Base-by-base conservation (phyloP, 495 filamentous ascomycete genomes). In the Pseudoneurospora amorphoporcata region DNA sequence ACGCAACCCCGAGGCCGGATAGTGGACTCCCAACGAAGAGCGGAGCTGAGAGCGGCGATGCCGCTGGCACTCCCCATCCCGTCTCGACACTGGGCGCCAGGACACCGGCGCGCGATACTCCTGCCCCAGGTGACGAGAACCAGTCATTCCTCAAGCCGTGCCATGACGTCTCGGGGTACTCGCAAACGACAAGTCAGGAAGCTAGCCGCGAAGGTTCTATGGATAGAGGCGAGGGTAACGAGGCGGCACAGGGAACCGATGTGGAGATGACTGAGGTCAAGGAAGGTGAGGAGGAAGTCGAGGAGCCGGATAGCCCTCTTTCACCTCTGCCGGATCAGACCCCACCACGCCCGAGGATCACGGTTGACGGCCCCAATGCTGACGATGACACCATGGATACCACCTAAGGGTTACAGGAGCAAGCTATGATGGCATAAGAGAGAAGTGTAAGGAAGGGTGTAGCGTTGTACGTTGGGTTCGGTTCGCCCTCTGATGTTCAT, bases 361-460 rank as follows among this genome's bases (percentile, higher is more conserved):
- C 81, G 41, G 80, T 89, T 17, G 86, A 88, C 23, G 86, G 86
- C 43, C 84, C 86, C 1, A 76, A 74, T 29, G 78, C 72, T 10
- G 76, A 76, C 70, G 84, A 80, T 4, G 90, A 92, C 76, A 86
- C 83, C 72, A 94, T 94, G 92, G 92, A 95, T 79, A 90, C 84
- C 32, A 88, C 89, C 0, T 85, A 75, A 69, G 72, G 74, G 19
- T 19, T 9, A 37, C 32, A 68, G 9, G 17, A 3, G 3, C 35
- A 32, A 16, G 65, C 23, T 23, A 23, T 23, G 32, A 35, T 69
- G 40, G 23, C 8, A 29, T 8, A 19, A 14, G 37, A 68, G 14
- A 40, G 40, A 38, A 47, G 29, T 61, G 29, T 12, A 6, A 61
- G 1, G 12, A 8, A 17, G 16, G 53, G 12, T 61, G 29, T 65